A percentile compares a stretch with the other conserved stretches of the same genome.
Conservation (phyloP, 495 filamentous ascomycete genomes). For the Talaromyces thailandensis region DNA sequence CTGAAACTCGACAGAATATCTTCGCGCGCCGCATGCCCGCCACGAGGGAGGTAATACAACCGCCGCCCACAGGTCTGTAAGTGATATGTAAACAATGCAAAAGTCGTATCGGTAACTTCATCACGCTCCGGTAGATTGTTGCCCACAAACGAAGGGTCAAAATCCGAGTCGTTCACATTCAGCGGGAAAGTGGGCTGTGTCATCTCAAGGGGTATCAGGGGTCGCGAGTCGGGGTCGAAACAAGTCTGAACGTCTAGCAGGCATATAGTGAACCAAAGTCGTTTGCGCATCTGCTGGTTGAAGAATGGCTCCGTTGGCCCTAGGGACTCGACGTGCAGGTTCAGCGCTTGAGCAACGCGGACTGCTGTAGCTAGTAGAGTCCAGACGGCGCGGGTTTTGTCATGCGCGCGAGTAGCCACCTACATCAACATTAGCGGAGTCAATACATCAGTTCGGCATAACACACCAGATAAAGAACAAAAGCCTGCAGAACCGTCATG, state of each 20-base stretch:
- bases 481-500: constrained; percentile 47
- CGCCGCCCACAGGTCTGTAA: background rate
- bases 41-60: background rate
- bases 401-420: constrained; percentile 34
- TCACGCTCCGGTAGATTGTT: background rate
- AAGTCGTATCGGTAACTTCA: constrained; percentile 18
- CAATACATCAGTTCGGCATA: background rate
- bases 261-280: constrained; percentile 28
- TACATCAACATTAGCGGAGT: constrained; percentile 13
- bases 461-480: constrained; percentile 43
- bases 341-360: constrained; percentile 57
- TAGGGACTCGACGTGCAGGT: constrained; percentile 38
- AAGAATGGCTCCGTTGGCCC: constrained; percentile 23
- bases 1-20: background rate
- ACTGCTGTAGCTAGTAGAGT: constrained; percentile 59
- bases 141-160: background rate
- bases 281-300: constrained; percentile 26
- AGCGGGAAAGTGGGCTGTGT: constrained; percentile 17
- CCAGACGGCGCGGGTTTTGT: constrained; percentile 34
- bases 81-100: constrained; percentile 13
- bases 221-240: constrained; percentile 26
- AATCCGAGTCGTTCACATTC: constrained; percentile 17
- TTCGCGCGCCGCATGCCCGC: background rate
- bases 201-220: constrained; percentile 29
- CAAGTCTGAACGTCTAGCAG: constrained; percentile 27